Evolutionary conservation across 1,284 basidiomycete genomes (phyloP).

Genomic region (Cutaneotrichosporon cutaneum): DNA sequence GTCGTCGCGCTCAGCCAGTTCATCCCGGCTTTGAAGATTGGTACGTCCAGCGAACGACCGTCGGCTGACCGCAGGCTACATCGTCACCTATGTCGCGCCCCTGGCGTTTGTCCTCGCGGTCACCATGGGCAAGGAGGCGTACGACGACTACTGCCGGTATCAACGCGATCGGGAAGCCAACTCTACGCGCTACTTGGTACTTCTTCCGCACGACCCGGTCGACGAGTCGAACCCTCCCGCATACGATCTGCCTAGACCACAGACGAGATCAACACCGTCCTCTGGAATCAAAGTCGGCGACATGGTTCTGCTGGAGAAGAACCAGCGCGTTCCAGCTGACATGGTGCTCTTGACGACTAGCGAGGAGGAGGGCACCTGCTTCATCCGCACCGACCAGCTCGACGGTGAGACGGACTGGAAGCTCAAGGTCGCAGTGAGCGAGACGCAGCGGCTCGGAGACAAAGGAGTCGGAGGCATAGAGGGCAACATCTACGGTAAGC

Average conservation of each 20-base stretch:
- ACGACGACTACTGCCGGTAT: conserved; percentile 94
- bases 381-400: conserved; percentile 95
- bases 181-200: conserved; percentile 81
- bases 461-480: conserved; percentile 71
- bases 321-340: conserved; percentile 94
- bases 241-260: conserved; percentile 31
- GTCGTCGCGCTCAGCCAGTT: conserved; percentile 96
- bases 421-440: conserved; percentile 79
- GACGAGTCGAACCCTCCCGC: conserved; percentile 29
- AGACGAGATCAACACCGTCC: conserved; percentile 71
- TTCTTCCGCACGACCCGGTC: conserved; percentile 57
- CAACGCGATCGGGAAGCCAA: conserved; percentile 91
- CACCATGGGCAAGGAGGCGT: conserved; percentile 98
- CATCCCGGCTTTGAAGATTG: conserved; percentile 92
- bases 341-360: conserved; percentile 85
- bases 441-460: conserved; percentile 72
- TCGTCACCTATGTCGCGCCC: conserved; percentile 93
- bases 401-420: conserved; percentile 99
- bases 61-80: conserved; percentile 68
- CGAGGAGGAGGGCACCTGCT: conserved; percentile 80
- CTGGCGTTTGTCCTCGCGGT: conserved; percentile 91
- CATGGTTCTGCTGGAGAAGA: conserved; percentile 89
- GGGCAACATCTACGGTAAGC: conserved; percentile 77
- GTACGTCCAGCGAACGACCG: conserved; percentile 54
- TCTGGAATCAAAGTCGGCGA: conserved; percentile 89